A percentile compares a stretch with the other conserved stretches of the same genome.
Conservation (phyloP, 768 basidiomycete species). For the Leccinum longicurvipes region DNA sequence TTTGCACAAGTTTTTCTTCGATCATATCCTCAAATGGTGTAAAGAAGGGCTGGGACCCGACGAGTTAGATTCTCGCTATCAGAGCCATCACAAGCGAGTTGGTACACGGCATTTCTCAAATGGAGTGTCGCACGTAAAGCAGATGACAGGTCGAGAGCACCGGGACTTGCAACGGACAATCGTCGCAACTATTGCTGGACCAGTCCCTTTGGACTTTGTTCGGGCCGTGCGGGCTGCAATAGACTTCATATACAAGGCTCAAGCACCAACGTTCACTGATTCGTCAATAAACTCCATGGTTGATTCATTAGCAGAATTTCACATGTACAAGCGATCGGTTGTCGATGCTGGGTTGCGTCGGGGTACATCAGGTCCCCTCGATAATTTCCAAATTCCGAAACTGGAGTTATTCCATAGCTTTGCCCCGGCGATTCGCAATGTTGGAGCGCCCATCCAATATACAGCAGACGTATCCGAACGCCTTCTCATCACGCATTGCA, state of each 20-base stretch:
- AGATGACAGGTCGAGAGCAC: slow-evolving; percentile 41
- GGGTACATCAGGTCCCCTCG: neutral
- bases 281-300: slow-evolving; percentile 7
- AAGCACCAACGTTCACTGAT: slow-evolving; percentile 10
- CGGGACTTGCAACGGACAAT: slow-evolving; percentile 36
- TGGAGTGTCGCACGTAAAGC: slow-evolving; percentile 39
- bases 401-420: slow-evolving; percentile 14
- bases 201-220: neutral
- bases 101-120: slow-evolving; percentile 37
- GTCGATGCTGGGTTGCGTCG: slow-evolving; percentile 2
- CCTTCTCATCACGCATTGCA: slow-evolving; percentile 15
- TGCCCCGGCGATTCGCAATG: slow-evolving; percentile 6
- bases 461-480: slow-evolving; percentile 23
- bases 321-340: slow-evolving; percentile 13
- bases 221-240: slow-evolving; percentile 10
- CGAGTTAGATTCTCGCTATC: neutral
- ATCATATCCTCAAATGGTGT: slow-evolving; percentile 7
- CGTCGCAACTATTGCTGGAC: slow-evolving; percentile 13
- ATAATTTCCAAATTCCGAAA: slow-evolving; percentile 26
- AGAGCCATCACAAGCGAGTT: slow-evolving; percentile 5
- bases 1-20: slow-evolving; percentile 2
- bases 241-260: slow-evolving; percentile 28
- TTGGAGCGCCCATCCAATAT: slow-evolving; percentile 24
- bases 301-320: slow-evolving; percentile 7
- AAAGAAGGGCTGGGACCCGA: slow-evolving; percentile 1